Percentiles rank a stretch among this genome's conserved stretches.
Evolutionary conservation across 2,329 filamentous ascomycete genomes (phyloP).

Genomic region (Xylaria hypoxylon): DNA sequence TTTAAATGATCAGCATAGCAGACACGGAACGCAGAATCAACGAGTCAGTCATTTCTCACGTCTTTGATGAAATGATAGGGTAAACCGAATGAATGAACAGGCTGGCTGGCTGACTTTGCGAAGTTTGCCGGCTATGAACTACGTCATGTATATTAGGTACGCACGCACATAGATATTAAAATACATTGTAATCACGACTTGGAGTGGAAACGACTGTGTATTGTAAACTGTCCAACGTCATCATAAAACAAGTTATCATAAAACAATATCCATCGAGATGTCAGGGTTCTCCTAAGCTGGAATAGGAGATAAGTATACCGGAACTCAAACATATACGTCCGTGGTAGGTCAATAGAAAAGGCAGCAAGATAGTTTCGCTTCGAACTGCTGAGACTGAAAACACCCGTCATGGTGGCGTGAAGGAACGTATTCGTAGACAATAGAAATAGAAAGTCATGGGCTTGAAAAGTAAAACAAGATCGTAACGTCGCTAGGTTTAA

Average conservation of each 20-base stretch:
- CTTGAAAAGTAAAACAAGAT: not conserved
- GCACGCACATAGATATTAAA: slow-evolving; percentile 13
- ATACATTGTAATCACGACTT: slow-evolving; percentile 16
- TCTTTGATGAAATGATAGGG: not conserved
- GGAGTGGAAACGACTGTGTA: slow-evolving; percentile 18
- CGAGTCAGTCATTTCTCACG: slow-evolving; percentile 3
- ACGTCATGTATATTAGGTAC: slow-evolving; percentile 33
- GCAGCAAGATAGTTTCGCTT: not conserved
- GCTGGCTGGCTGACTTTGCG: not conserved
- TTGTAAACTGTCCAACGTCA: slow-evolving; percentile 10
- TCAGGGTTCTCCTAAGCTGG: not conserved
- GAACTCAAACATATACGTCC: not conserved
- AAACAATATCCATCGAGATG: not conserved
- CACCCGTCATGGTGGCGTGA: not conserved
- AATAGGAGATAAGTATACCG: not conserved
- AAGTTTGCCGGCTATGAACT: slow-evolving; percentile 1
- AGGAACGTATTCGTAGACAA: not conserved
- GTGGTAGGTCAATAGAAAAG: not conserved
- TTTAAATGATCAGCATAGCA: not conserved
- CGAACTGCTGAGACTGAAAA: not conserved
- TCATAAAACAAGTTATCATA: not conserved
- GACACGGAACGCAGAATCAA: not conserved
- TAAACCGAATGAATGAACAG: not conserved
- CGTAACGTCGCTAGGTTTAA: slow-evolving; percentile 20
- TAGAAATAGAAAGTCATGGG: not conserved